phyloP scores from a whole-genome alignment of 2,329 filamentous ascomycete species.

The Grosmannia serpens region DNA sequence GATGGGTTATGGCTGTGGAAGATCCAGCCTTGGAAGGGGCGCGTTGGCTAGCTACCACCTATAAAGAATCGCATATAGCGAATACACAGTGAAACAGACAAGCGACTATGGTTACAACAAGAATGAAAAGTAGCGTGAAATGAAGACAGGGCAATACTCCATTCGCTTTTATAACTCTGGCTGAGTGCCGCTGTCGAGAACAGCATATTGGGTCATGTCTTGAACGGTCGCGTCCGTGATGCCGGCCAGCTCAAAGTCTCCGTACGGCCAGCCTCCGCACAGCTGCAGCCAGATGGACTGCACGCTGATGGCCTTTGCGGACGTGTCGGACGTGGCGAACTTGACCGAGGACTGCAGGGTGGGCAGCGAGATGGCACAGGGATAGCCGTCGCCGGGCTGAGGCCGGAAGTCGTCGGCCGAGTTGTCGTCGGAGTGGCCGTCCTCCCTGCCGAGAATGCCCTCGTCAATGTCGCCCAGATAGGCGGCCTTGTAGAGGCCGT shows the following conservation, averaged over 20 bases:
- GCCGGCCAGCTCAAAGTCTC: neutral
- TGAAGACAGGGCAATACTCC: no score
- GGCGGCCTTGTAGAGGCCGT: conserved; percentile 14
- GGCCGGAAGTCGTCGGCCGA: neutral
- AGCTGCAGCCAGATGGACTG: conserved; percentile 3
- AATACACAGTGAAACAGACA: neutral
- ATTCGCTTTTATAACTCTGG: neutral
- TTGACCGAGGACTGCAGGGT: neutral
- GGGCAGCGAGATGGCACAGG: neutral
- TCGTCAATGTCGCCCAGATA: conserved; percentile 13
- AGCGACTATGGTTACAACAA: neutral
- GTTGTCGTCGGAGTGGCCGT: neutral
- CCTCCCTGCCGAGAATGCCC: neutral
- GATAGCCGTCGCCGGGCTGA: conserved; percentile 4
- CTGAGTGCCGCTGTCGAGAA: neutral
- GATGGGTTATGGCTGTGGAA: neutral
- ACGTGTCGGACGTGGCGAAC: neutral
- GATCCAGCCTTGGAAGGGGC: conserved; percentile 3
- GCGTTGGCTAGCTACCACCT: neutral
- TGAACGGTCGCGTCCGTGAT: neutral
- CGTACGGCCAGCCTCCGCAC: conserved; percentile 1
- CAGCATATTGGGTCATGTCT: neutral
- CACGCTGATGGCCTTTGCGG: neutral
- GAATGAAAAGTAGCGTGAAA: neutral
- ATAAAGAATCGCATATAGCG: neutral